These are phyloP conservation scores for Boletus subparvulus DNA, from an alignment of 768 basidiomycete species.

Conservation along the genomic window DNA sequence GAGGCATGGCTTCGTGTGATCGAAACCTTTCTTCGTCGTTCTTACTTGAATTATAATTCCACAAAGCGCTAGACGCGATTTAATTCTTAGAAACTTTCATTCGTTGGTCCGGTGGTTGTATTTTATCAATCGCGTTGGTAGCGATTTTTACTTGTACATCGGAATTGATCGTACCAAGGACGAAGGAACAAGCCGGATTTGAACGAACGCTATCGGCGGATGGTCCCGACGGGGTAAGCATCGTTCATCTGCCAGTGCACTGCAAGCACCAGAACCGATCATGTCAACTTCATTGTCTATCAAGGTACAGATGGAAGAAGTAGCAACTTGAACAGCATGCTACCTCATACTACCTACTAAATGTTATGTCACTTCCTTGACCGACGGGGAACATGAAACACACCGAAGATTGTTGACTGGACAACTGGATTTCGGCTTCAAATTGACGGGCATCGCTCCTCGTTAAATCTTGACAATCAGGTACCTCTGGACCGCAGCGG, in stretches of 20 bases:
- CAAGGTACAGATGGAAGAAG: too few species aligned
- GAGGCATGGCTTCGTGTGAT: slow-evolving; percentile 85
- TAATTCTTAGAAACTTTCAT: not conserved
- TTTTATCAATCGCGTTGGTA: not conserved
- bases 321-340: too few species aligned
- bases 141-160: not conserved
- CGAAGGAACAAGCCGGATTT: not conserved
- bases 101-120: not conserved
- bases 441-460: too few species aligned
- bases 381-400: too few species aligned
- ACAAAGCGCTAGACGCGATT: slow-evolving; percentile 1
- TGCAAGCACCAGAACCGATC: not conserved
- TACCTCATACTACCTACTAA: too few species aligned
- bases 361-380: too few species aligned
- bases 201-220: too few species aligned
- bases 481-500: not conserved
- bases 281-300: too few species aligned
- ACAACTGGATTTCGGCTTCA: too few species aligned
- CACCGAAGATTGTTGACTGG: too few species aligned
- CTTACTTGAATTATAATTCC: not conserved
- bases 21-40: not conserved
- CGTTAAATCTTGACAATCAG: not conserved
- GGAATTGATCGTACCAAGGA: not conserved
- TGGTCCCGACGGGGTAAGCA: too few species aligned
- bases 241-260: not conserved